Evolutionary conservation across 352 stramenopile species (phyloP), one percentile per base, ranked within the genome.

Genomic region (Peronospora belbahrii): DNA sequence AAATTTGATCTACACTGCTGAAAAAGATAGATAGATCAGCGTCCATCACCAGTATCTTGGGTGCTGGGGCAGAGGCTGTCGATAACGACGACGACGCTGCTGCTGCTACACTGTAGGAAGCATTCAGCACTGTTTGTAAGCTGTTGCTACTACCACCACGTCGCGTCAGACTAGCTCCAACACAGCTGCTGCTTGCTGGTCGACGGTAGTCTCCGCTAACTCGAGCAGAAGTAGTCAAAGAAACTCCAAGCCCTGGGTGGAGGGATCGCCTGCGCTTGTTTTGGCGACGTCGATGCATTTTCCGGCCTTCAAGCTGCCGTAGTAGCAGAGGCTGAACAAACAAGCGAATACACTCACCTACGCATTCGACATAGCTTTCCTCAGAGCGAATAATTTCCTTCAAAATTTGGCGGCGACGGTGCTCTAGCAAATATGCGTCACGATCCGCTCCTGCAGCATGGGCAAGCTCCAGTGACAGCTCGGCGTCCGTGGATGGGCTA

Each of bases 11-110:
- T 13, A 94, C 82, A 37, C 79, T 91, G 61, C 65, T 89, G 46
- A 94, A 94, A 42, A 94, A 94, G 40, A 94, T 87, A 6, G 80
- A 80, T 59, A 94, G 74, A 38, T 88, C 77, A 5, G 82, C 82
- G 36, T 94, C 76, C 57, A 94, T 70, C 9, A 90, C 55, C n/a
- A 88, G 42, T 13, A 73, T 62, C 54, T 83, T 85, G 27, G 52
- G 44, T 13, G 39, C n/a, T 22, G 43, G 50, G 3, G 42, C 24
- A 19, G 59, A 56, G n/a, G 41, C 42, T 15, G 56, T 42, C 13
- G 59, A 64, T 19, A 61, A 35, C 3, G 55, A 53, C 11, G 54
- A 57, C 2, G 59, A 63, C 6, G 55, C 38, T n/a, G 63, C 60
- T 22, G 61, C 44, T 15, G 70, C 59, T 9, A 44, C 44, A 31